Evolutionary conservation across 331 rosid species (phyloP).

Genomic region (Malus hybrid): DNA sequence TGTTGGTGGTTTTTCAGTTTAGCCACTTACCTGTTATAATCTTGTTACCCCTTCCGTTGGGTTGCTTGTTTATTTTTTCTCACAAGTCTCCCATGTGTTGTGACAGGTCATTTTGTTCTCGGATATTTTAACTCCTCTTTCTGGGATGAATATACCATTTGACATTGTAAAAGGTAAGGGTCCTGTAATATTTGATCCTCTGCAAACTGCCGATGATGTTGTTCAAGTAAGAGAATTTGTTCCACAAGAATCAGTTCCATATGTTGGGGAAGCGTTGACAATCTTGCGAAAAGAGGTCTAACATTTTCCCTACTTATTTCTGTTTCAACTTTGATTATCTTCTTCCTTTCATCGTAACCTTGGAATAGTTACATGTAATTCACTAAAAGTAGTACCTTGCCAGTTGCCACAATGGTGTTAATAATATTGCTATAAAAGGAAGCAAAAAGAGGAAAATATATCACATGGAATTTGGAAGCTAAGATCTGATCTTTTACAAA

Average conservation of each 20-base stretch:
- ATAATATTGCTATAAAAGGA: neutral
- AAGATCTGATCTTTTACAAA: neutral
- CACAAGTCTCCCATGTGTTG: neutral
- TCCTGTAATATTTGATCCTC: slow-evolving; percentile 72
- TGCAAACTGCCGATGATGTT: slow-evolving; percentile 53
- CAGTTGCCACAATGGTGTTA: neutral
- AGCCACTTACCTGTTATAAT: neutral
- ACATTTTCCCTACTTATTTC: slow-evolving; percentile 9
- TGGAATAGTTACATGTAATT: neutral
- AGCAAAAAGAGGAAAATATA: neutral
- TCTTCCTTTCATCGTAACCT: neutral
- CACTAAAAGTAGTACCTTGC: neutral
- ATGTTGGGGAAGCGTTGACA: slow-evolving; percentile 85
- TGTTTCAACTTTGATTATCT: neutral
- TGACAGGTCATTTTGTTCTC: slow-evolving; percentile 92
- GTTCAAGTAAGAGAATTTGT: slow-evolving; percentile 70
- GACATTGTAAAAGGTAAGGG: slow-evolving; percentile 98
- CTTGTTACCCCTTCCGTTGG: neutral
- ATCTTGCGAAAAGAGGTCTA: slow-evolving; percentile 82
- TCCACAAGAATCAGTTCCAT: slow-evolving; percentile 88
- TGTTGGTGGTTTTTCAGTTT: neutral
- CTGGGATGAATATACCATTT: slow-evolving; percentile 97
- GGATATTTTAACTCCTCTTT: slow-evolving; percentile 91
- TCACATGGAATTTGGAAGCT: neutral
- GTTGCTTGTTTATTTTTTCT: slow-evolving; percentile 14